phyloP scores from a whole-genome alignment of 2,329 filamentous ascomycete species.

The Colletotrichum sp. region DNA sequence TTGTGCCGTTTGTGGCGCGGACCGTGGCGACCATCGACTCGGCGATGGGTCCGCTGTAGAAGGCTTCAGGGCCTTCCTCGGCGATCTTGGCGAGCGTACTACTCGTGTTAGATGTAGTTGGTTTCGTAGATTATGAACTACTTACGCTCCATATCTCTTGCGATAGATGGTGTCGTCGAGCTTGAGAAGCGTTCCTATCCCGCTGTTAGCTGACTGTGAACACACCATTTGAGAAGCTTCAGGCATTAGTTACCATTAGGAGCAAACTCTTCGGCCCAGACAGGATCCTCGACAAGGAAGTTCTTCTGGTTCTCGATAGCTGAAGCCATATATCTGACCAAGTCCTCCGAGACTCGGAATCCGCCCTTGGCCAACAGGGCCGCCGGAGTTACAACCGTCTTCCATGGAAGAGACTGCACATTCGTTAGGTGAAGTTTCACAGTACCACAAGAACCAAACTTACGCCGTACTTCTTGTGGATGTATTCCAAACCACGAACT shows the following conservation, averaged over 20 bases:
- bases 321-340: conserved; percentile 73
- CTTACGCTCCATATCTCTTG: conserved; percentile 72
- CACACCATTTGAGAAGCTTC: neutral
- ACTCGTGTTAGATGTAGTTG: neutral
- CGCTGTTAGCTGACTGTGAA: neutral
- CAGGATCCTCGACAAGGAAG: conserved; percentile 76
- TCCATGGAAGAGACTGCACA: conserved; percentile 65
- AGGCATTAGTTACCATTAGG: conserved; percentile 63
- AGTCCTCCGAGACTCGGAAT: conserved; percentile 75
- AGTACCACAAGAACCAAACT: conserved; percentile 14
- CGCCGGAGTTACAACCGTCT: conserved; percentile 74
- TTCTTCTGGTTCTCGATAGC: conserved; percentile 46
- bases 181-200: conserved; percentile 63
- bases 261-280: conserved; percentile 89
- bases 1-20: conserved; percentile 75
- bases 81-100: conserved; percentile 79
- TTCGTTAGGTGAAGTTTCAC: neutral
- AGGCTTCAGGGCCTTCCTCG: conserved; percentile 71
- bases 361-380: conserved; percentile 76
- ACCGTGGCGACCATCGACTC: conserved; percentile 75
- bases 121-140: neutral
- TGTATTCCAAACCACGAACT: conserved; percentile 77
- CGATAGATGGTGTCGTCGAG: conserved; percentile 81
- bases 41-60: conserved; percentile 78
- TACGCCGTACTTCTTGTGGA: conserved; percentile 75